phyloP scores from a whole-genome alignment of 306 rosid species.

The Oxytropis ochrocephala region DNA sequence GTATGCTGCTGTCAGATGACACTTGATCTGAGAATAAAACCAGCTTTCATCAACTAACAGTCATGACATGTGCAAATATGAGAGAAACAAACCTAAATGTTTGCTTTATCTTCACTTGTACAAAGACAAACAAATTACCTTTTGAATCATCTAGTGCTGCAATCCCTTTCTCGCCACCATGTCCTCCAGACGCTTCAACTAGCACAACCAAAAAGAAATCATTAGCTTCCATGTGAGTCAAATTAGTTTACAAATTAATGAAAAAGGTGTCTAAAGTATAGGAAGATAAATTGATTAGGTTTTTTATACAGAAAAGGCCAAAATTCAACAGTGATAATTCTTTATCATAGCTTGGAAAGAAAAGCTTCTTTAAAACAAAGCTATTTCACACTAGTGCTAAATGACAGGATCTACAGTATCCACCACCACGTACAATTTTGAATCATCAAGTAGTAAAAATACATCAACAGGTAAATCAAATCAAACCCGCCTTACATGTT shows the following conservation, averaged over 20 bases:
- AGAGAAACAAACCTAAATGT: not conserved
- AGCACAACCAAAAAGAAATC: conserved; percentile 19
- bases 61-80: not conserved
- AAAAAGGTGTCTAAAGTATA: not conserved
- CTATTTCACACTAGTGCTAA: not conserved
- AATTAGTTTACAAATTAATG: not conserved
- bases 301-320: not conserved
- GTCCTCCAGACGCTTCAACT: conserved; percentile 51
- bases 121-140: conserved; percentile 31
- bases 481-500: not conserved
- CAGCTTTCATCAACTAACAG: conserved; percentile 11
- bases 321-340: not conserved
- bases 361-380: not conserved
- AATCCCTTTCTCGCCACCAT: conserved; percentile 41
- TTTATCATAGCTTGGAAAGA: not conserved
- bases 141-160: conserved; percentile 37
- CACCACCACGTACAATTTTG: not conserved
- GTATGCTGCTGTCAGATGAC: conserved; percentile 51
- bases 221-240: conserved; percentile 4
- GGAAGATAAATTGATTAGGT: not conserved
- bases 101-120: not conserved
- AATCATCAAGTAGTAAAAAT: not conserved
- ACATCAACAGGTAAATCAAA: conserved; percentile 6
- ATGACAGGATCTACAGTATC: conserved; percentile 3
- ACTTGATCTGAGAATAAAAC: conserved; percentile 45